Evolutionary conservation across 805 yeast species (phyloP).

Genomic region (Starmerella stigmatis): DNA sequence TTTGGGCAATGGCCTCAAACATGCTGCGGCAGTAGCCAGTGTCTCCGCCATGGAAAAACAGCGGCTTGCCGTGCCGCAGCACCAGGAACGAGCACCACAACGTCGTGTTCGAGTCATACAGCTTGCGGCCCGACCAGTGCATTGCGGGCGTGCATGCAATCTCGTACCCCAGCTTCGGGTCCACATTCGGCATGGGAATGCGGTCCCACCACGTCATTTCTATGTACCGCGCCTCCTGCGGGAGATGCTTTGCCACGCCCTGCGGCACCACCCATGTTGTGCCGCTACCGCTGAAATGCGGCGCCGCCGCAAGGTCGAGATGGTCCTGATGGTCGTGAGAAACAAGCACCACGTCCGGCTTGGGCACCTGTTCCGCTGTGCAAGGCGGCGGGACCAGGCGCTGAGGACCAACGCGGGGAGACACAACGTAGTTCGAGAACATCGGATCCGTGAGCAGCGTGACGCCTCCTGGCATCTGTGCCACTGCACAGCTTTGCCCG

Average conservation of each 20-base stretch:
- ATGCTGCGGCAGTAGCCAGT: constrained; percentile 78
- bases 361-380: constrained; percentile 48
- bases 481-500: constrained; percentile 78
- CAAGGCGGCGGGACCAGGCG: constrained; percentile 75
- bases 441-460: constrained; percentile 80
- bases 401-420: constrained; percentile 63
- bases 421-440: constrained; percentile 54
- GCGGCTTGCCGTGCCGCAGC: constrained; percentile 53
- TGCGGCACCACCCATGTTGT: constrained; percentile 79
- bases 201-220: constrained; percentile 94
- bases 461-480: constrained; percentile 54
- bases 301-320: constrained; percentile 54
- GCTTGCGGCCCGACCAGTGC: constrained; percentile 87
- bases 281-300: constrained; percentile 34
- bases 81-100: constrained; percentile 85
- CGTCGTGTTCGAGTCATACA: constrained; percentile 69
- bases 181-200: constrained; percentile 35
- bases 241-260: constrained; percentile 57
- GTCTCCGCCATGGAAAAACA: constrained; percentile 88
- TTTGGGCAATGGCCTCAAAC: constrained; percentile 53
- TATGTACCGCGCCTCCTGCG: constrained; percentile 44
- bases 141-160: constrained; percentile 79
- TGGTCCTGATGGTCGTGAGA: constrained; percentile 97
- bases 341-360: constrained; percentile 63
- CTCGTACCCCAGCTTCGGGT: constrained; percentile 47